phyloP scores from a whole-genome alignment of 2,329 filamentous ascomycete genomes.

The Hypoxylon sp. region DNA sequence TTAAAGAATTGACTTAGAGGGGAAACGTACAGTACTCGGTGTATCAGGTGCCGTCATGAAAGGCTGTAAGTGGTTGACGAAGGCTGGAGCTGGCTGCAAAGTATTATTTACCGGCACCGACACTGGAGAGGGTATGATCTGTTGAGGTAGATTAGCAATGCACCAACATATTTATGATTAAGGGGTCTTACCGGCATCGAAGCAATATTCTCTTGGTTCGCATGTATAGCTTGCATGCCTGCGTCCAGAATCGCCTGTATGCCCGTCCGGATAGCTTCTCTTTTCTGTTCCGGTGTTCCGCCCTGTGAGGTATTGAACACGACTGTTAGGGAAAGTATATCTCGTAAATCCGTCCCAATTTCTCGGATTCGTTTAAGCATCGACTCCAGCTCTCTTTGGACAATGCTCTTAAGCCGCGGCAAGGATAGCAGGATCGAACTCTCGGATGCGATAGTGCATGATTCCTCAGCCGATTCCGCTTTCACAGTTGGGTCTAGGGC shows the following conservation, averaged over 20 bases:
- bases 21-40: slow-evolving; percentile 37
- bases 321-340: slow-evolving; percentile 58
- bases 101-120: slow-evolving; percentile 32
- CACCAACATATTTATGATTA: not conserved
- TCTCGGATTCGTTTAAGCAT: slow-evolving; percentile 55
- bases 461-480: slow-evolving; percentile 36
- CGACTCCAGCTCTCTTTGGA: slow-evolving; percentile 58
- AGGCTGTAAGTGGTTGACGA: slow-evolving; percentile 38
- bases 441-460: slow-evolving; percentile 41
- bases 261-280: slow-evolving; percentile 53
- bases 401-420: slow-evolving; percentile 43
- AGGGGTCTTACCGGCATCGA: slow-evolving; percentile 43
- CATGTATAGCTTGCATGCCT: slow-evolving; percentile 55
- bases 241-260: slow-evolving; percentile 55
- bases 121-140: slow-evolving; percentile 34
- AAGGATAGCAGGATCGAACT: slow-evolving; percentile 43
- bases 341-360: slow-evolving; percentile 59
- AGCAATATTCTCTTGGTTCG: slow-evolving; percentile 51
- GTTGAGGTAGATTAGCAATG: slow-evolving; percentile 10
- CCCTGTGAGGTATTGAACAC: slow-evolving; percentile 57
- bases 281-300: slow-evolving; percentile 51
- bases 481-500: slow-evolving; percentile 31
- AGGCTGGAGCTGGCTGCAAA: slow-evolving; percentile 32
- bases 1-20: not conserved
- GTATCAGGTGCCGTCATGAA: slow-evolving; percentile 41